Evolutionary conservation across 148 eudicot species (phyloP).

Genomic region (Rhododendron vialii): DNA sequence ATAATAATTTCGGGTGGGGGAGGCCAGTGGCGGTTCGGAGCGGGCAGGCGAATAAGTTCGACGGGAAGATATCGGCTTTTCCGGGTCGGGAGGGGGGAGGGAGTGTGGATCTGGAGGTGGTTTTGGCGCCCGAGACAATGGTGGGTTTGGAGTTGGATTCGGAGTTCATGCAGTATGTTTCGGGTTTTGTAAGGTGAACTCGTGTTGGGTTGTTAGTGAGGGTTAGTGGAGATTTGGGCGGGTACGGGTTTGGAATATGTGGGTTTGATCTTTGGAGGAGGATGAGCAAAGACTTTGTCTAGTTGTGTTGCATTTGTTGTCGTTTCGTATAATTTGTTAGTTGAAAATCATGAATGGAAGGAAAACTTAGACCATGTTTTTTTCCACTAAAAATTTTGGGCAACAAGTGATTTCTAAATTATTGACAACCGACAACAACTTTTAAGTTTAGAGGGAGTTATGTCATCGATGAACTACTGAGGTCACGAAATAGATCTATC

Average conservation of each 20-base stretch:
- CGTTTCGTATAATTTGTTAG: not conserved
- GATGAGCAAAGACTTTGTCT: not conserved
- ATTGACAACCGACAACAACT: too few species aligned
- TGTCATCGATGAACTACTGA: too few species aligned
- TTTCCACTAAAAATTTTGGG: too few species aligned
- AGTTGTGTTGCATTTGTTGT: not conserved
- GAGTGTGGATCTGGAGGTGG: slow-evolving; percentile 73
- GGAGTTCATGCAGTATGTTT: slow-evolving; percentile 74
- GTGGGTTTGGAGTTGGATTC: slow-evolving; percentile 52
- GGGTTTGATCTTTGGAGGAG: not conserved
- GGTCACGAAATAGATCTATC: too few species aligned
- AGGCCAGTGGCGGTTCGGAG: slow-evolving; percentile 69
- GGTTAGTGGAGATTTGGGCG: not conserved
- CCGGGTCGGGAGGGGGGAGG: slow-evolving; percentile 78
- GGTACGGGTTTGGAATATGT: not conserved
- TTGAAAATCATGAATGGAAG: not conserved
- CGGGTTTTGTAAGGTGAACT: slow-evolving; percentile 5
- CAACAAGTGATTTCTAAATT: too few species aligned
- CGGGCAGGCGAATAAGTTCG: slow-evolving; percentile 80
- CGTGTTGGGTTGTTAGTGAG: not conserved
- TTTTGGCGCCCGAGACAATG: slow-evolving; percentile 69
- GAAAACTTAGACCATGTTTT: not conserved
- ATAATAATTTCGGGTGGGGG: slow-evolving; percentile 90
- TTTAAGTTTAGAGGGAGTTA: too few species aligned
- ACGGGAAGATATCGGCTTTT: slow-evolving; percentile 89